Evolutionary conservation across 1,284 basidiomycete genomes (phyloP), one percentile per base, ranked within the genome.

Genomic region (Ganoderma leucocontextum): DNA sequence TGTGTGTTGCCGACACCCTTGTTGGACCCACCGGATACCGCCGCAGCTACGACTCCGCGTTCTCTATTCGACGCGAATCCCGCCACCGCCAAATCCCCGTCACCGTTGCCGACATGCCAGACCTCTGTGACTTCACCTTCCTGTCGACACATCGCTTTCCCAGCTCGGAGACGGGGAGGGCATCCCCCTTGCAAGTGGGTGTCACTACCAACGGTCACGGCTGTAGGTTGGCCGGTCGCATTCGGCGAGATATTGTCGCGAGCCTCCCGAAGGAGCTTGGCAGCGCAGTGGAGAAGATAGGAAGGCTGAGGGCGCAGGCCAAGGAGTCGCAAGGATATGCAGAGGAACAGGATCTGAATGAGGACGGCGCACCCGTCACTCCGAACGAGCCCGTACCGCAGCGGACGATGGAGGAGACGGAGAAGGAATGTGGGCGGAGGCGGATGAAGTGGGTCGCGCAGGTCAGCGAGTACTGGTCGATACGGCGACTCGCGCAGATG

Each of bases 201-300:
- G 88, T 99, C 0, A 95, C 95, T 0, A 97, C 97, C 1, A 98
- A 98, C 74, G 95, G 96, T 0, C 88, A 93, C 69, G 97, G 97
- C 1, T 99, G 97, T 76, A 84, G 97, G 15, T 84, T 99, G 3
- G 93, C 93, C 0, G 88, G 91, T 1, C 86, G 97, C 12, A 83
- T 99, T 47, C 88, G 90, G 55, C 84, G 97, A 35, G 95, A 98
- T 52, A 90, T 98, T 60, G 90, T 97, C 2, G 83, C 91, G 0
- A 86, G 86, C 42, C 81, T 99, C 2, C 91, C 95, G 0, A 85
- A 84, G 65, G 90, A 93, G 19, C 86, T 94, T 0, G 97, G 96
- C 0, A 81, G 82, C 2, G 95, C 97, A 0, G 95, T 96, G 0
- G 84, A 87, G 65, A 93, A 91, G 63, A 85, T 98, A 0, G 95